These are phyloP conservation scores for Talaromyces liani DNA, from an alignment of 495 filamentous ascomycete genomes.

Conservation along the genomic window DNA sequence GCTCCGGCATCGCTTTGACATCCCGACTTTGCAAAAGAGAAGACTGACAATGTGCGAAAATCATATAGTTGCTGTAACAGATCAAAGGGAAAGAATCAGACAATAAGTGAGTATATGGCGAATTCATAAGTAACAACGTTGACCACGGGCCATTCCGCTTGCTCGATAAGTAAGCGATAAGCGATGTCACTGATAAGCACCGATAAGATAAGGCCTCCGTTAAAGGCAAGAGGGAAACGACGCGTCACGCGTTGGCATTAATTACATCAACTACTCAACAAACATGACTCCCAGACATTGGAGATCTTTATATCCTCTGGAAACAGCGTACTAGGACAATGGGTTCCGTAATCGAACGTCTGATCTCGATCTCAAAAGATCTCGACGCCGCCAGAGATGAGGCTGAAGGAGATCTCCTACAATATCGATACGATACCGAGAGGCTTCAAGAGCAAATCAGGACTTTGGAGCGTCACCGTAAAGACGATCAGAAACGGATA, in stretches of 20 bases:
- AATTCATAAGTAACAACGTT: neutral
- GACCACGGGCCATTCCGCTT: neutral
- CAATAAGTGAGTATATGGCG: neutral
- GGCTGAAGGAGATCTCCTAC: no score
- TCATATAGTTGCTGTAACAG: neutral
- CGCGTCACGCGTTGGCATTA: neutral
- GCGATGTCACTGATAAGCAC: neutral
- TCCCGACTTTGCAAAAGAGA: slow-evolving; percentile 10
- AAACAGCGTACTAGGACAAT: neutral
- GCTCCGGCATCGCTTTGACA: slow-evolving; percentile 39
- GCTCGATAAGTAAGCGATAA: neutral
- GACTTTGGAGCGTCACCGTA: slow-evolving; percentile 17
- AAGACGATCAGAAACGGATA: slow-evolving; percentile 14
- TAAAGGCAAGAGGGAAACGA: neutral
- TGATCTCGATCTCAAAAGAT: neutral
- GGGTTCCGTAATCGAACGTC: neutral
- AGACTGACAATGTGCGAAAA: neutral
- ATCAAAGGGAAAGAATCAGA: neutral
- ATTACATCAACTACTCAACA: neutral
- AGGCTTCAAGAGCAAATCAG: slow-evolving; percentile 17
- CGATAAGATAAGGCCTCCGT: neutral
- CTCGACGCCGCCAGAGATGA: neutral
- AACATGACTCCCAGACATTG: neutral
- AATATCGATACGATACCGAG: slow-evolving; percentile 7
- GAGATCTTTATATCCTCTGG: neutral